Base-by-base conservation (phyloP, 805 yeast genomes). In the Cyberlindnera amylophila region DNA sequence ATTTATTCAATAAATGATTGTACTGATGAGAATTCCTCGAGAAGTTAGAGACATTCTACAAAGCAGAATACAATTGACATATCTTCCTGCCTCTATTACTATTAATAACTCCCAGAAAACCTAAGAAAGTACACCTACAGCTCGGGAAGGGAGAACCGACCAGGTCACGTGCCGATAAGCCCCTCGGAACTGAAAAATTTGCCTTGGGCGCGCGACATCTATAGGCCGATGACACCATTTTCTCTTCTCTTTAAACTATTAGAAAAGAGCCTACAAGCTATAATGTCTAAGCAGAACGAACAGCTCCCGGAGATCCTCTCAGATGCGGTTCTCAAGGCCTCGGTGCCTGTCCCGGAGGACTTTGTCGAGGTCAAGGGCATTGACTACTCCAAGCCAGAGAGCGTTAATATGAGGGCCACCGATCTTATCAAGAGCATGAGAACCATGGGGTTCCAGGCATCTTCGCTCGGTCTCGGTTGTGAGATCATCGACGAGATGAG, bases 381-480 rank as follows among this genome's bases (percentile, higher is more conserved):
- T 38, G 97, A 93, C 65, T 93, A 91, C 67, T 81, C 91, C 35
- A 74, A 80, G 54, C 82, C 85, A 32, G 77, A 75, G 39, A 85
- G 91, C 42, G 76, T 75, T 53, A 79, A 90, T 64, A 79, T 86
- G 76, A 70, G 74, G 34, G 99, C 98, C 32, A 71, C 74, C 12
- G 90, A 86, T 56, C 70, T 93, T 51, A 75, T 93, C 50, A 71
- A 70, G 27, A 78, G 91, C 26, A 93, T 95, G 99, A 81, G 72
- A 55, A 81, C 80, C 30, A 93, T 95, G 97, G 99, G 99, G 7
- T 93, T 91, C 71, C 99, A 93, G 69, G 99, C 95, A 9, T 78
- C 90, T 7, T 75, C 91, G 6, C 74, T 93, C 36, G 82, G 89
- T 26, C 73, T 80, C 53, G 97, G 96, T 3, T 89, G 97, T 62